Percentiles rank a stretch among this genome's conserved stretches.
Conservation (phyloP, 768 basidiomycete genomes). For the Pholiota conissans region DNA sequence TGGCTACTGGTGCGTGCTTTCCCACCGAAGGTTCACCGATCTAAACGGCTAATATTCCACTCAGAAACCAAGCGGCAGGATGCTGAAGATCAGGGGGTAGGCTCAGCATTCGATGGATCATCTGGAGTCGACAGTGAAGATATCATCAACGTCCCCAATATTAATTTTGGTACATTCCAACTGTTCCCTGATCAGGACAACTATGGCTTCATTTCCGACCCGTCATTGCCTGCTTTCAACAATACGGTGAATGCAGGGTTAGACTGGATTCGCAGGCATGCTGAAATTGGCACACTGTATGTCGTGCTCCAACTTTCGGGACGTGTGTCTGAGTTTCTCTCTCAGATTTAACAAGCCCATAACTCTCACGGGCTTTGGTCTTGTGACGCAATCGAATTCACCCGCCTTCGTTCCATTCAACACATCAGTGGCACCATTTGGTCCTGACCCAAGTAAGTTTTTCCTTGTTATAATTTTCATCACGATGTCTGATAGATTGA, state of each 20-base stretch:
- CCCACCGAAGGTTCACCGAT: not conserved
- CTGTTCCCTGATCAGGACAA: constrained; percentile 69
- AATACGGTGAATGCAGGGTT: constrained; percentile 50
- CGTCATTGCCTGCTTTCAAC: constrained; percentile 49
- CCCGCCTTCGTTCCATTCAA: constrained; percentile 66
- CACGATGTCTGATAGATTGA: not conserved
- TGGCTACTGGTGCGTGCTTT: constrained; percentile 45
- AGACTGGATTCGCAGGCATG: constrained; percentile 57
- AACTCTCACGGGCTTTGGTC: constrained; percentile 55
- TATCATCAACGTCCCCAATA: constrained; percentile 53
- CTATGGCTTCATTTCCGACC: constrained; percentile 46
- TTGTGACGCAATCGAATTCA: constrained; percentile 57
- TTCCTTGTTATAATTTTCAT: not conserved
- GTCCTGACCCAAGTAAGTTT: constrained; percentile 24
- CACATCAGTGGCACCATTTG: constrained; percentile 41
- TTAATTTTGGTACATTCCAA: constrained; percentile 61
- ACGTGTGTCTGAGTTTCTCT: not conserved
- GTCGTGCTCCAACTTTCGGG: constrained; percentile 10
- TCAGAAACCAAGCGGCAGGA: constrained; percentile 47
- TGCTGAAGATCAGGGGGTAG: constrained; percentile 32
- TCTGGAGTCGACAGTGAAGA: constrained; percentile 68
- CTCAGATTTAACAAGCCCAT: constrained; percentile 60
- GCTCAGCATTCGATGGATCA: constrained; percentile 61
- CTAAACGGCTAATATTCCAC: not conserved
- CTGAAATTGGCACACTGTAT: constrained; percentile 43